phyloP scores from a whole-genome alignment of 2,329 filamentous ascomycete species.

The Penicillium sp. region DNA sequence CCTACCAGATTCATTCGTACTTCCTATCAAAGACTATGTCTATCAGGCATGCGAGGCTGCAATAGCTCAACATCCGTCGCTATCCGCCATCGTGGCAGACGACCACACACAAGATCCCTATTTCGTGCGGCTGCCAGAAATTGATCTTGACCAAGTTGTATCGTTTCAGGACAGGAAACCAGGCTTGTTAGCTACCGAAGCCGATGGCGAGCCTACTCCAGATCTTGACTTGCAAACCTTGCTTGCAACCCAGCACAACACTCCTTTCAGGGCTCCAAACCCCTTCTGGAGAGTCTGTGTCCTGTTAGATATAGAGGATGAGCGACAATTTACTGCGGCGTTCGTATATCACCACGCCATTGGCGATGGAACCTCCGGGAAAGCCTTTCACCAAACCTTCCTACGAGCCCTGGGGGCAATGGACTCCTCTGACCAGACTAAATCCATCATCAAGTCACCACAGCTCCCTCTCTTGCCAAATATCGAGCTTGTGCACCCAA shows the following conservation, averaged over 20 bases:
- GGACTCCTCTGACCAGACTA: slow-evolving; percentile 18
- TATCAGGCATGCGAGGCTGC: slow-evolving; percentile 40
- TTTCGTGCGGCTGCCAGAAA: slow-evolving; percentile 46
- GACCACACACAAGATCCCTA: slow-evolving; percentile 44
- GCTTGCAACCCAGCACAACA: slow-evolving; percentile 45
- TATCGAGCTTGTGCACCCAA: slow-evolving; percentile 44
- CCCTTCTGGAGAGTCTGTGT: slow-evolving; percentile 50
- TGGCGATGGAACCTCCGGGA: slow-evolving; percentile 48
- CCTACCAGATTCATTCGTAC: slow-evolving; percentile 26
- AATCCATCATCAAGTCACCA: slow-evolving; percentile 24
- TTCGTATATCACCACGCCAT: slow-evolving; percentile 53
- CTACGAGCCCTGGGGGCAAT: slow-evolving; percentile 35
- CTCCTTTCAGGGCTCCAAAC: slow-evolving; percentile 34
- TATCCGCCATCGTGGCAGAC: slow-evolving; percentile 45
- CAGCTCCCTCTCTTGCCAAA: slow-evolving; percentile 39
- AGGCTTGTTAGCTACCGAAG: slow-evolving; percentile 14
- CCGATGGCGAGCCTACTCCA: slow-evolving; percentile 16
- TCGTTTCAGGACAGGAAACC: slow-evolving; percentile 34
- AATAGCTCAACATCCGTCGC: slow-evolving; percentile 43
- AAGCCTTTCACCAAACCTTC: slow-evolving; percentile 48
- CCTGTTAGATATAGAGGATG: slow-evolving; percentile 28
- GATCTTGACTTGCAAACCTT: slow-evolving; percentile 46
- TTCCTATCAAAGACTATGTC: slow-evolving; percentile 34
- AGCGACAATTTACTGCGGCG: slow-evolving; percentile 41
- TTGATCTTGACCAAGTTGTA: slow-evolving; percentile 44